Evolutionary conservation across 495 filamentous ascomycete species (phyloP).

Genomic region (Durotheca rogersii): DNA sequence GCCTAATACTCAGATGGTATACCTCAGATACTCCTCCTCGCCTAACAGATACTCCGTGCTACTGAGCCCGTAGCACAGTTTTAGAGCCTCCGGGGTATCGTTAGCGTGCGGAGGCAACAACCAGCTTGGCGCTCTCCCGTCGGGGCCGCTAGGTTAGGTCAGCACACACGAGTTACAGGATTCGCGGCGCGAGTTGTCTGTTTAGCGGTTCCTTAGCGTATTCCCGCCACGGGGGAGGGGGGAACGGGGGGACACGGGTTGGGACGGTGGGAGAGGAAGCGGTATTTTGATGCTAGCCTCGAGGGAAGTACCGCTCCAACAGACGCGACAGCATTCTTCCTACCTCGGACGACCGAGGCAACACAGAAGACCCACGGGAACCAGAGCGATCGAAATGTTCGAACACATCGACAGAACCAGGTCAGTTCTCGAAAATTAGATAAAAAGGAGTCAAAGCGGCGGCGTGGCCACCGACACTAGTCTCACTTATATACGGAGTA

Average conservation of each 20-base stretch:
- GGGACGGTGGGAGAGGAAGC: too few relatives aligned
- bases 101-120: conserved; percentile 27
- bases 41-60: neutral
- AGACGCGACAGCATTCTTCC: too few relatives aligned
- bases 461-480: too few relatives aligned
- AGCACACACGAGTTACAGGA: conserved; percentile 24
- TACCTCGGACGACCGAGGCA: too few relatives aligned
- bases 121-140: conserved; percentile 18
- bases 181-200: conserved; percentile 5
- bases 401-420: too few relatives aligned
- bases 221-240: neutral
- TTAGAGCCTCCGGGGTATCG: conserved; percentile 34
- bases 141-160: conserved; percentile 16
- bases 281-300: too few relatives aligned
- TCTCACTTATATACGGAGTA: neutral
- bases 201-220: neutral
- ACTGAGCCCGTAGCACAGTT: conserved; percentile 10
- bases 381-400: too few relatives aligned
- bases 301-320: too few relatives aligned
- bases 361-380: too few relatives aligned
- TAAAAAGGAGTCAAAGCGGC: too few relatives aligned
- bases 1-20: conserved; percentile 4
- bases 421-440: too few relatives aligned
- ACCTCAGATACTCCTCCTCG: too few relatives aligned
- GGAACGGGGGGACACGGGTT: conserved; percentile 13